Percentiles rank a stretch among this genome's conserved stretches.
These are phyloP conservation scores for Stylosanthes scabra DNA, from an alignment of 331 rosid genomes.

Conservation along the genomic window DNA sequence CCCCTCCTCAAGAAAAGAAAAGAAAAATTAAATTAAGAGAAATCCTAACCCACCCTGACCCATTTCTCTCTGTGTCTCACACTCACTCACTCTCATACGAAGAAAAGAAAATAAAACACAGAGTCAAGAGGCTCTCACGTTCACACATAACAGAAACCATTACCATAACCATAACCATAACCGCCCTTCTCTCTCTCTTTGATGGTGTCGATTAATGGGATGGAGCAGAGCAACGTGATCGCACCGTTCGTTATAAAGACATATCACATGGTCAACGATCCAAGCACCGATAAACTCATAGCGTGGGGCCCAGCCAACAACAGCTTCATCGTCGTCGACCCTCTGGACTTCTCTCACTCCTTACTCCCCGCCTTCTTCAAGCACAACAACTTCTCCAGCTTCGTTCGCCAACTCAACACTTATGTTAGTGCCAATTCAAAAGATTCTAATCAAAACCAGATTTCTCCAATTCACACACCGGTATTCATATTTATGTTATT, in stretches of 20 bases:
- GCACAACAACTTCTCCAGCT: constrained; percentile 94
- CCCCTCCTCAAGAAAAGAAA: not conserved
- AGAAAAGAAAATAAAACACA: not conserved
- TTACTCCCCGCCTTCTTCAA: constrained; percentile 89
- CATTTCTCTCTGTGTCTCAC: not conserved
- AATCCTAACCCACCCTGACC: not conserved
- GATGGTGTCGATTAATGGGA: constrained; percentile 45
- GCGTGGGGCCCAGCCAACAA: constrained; percentile 77
- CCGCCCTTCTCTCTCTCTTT: not conserved
- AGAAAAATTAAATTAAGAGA: not conserved
- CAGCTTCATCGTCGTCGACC: constrained; percentile 88
- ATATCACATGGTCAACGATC: constrained; percentile 86
- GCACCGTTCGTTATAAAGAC: constrained; percentile 89
- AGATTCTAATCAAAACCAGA: no score
- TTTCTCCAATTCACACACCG: no score
- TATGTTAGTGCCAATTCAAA: constrained; percentile 53
- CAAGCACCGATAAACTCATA: constrained; percentile 66
- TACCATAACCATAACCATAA: not conserved
- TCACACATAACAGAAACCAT: not conserved
- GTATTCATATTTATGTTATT: not conserved
- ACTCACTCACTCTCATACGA: not conserved
- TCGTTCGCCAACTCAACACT: constrained; percentile 94
- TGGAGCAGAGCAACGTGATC: constrained; percentile 63
- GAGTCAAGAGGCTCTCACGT: not conserved
- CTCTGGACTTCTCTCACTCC: constrained; percentile 67